Conservation (phyloP, 176 grass and related monocot genomes). For the Phyllostachys edulis region DNA sequence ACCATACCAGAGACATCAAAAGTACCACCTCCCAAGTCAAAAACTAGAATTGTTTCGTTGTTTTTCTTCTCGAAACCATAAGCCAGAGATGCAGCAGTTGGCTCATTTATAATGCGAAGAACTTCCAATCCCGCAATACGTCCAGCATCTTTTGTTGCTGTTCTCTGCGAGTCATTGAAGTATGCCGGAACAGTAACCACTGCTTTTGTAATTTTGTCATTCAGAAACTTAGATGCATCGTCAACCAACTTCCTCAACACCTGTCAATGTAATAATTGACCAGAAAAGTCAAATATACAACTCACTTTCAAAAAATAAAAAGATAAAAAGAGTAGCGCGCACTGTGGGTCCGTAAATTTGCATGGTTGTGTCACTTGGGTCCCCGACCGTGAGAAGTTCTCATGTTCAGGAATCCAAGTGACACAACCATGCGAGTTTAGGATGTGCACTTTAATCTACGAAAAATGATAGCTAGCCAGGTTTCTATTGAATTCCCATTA, state of each 20-base stretch:
- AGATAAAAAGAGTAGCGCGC: not conserved
- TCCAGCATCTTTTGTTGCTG: conserved; percentile 97
- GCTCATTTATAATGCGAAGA: conserved; percentile 99
- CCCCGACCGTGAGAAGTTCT: not conserved
- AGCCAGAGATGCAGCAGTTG: conserved; percentile 93
- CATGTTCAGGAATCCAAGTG: not conserved
- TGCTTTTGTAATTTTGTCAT: conserved; percentile 98
- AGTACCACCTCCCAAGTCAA: conserved; percentile 95
- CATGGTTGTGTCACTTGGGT: not conserved
- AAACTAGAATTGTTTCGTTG: conserved; percentile 97
- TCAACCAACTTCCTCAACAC: conserved; percentile 94
- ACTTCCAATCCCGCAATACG: conserved; percentile 98
- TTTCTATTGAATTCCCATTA: not conserved
- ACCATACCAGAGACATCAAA: conserved; percentile 96
- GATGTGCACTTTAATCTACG: not conserved
- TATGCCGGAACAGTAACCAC: conserved; percentile 96
- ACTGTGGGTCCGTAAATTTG: not conserved
- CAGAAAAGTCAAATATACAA: not conserved
- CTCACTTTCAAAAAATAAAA: not conserved
- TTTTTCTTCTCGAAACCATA: conserved; percentile 99
- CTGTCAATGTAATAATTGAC: conserved; percentile 34
- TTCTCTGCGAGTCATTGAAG: conserved; percentile 98
- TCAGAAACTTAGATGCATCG: conserved; percentile 96
- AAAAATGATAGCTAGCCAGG: not conserved
- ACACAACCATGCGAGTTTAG: not conserved